Conservation (phyloP, 2,329 filamentous ascomycete species). For the Arthrocladium fulminans region DNA sequence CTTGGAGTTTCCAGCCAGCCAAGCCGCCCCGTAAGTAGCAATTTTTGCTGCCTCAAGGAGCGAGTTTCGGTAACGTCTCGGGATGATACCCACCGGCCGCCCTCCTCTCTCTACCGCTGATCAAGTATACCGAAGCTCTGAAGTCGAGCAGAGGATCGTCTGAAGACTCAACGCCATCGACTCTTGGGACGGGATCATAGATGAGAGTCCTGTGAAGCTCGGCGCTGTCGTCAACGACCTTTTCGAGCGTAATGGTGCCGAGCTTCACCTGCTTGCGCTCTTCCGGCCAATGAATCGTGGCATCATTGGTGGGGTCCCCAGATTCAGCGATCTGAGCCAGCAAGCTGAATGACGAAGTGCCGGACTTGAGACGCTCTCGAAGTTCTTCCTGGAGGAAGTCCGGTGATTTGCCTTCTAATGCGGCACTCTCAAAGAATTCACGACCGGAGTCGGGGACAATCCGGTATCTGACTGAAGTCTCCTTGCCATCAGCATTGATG, state of each 20-base stretch:
- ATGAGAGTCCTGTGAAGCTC: conserved; percentile 44
- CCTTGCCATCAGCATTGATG: conserved; percentile 33
- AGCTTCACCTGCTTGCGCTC: conserved; percentile 43
- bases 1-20: too few species aligned
- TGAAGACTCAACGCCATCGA: conserved; percentile 45
- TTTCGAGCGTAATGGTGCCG: conserved; percentile 40
- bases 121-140: conserved; percentile 47
- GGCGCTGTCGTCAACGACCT: conserved; percentile 30
- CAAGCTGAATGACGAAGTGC: conserved; percentile 39
- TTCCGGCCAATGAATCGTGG: conserved; percentile 47
- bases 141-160: conserved; percentile 50
- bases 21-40: too few species aligned
- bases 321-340: conserved; percentile 43
- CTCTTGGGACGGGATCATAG: conserved; percentile 50
- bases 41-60: background rate
- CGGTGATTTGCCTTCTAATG: conserved; percentile 30
- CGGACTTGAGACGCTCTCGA: conserved; percentile 24
- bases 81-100: conserved; percentile 27
- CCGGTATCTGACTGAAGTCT: conserved; percentile 42
- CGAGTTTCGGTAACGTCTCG: conserved; percentile 1
- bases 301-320: conserved; percentile 41
- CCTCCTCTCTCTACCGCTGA: conserved; percentile 47
- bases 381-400: conserved; percentile 46
- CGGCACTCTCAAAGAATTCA: conserved; percentile 32
- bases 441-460: conserved; percentile 40